Conservation (phyloP, 331 rosid species). For the Ulmus americana region DNA sequence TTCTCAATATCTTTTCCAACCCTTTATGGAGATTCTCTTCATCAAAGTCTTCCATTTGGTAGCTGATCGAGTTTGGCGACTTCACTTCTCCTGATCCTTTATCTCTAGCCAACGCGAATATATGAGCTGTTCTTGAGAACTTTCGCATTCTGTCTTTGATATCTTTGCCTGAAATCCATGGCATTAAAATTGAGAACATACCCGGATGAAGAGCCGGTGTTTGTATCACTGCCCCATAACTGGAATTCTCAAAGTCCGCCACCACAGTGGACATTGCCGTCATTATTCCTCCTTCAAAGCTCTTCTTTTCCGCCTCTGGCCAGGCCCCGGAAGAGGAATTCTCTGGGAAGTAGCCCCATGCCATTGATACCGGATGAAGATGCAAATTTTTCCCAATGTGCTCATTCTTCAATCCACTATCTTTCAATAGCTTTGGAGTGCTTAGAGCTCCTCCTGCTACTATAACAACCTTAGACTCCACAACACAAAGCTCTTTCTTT, state of each 20-base stretch:
- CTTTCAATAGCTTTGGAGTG: conserved; percentile 55
- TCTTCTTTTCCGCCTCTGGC: conserved; percentile 52
- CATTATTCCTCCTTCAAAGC: conserved; percentile 89
- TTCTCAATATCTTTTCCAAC: conserved; percentile 56
- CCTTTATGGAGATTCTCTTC: conserved; percentile 53
- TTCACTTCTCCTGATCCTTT: conserved; percentile 51
- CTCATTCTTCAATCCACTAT: conserved; percentile 52
- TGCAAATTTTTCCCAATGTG: conserved; percentile 73
- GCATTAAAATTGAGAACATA: conserved; percentile 64
- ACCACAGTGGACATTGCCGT: conserved; percentile 71
- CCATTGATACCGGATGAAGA: conserved; percentile 78
- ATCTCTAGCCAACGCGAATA: conserved; percentile 78
- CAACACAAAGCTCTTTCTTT: conserved; percentile 47
- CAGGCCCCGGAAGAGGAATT: conserved; percentile 31
- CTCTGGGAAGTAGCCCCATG: conserved; percentile 82
- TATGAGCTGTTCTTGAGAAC: conserved; percentile 69
- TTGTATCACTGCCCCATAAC: conserved; percentile 70
- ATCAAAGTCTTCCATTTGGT: conserved; percentile 34
- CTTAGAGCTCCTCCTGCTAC: conserved; percentile 76
- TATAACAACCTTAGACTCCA: conserved; percentile 66
- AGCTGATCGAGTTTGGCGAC: conserved; percentile 33
- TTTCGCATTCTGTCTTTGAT: conserved; percentile 52
- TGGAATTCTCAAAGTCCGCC: conserved; percentile 48
- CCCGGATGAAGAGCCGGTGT: conserved; percentile 90
- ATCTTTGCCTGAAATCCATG: conserved; percentile 66